phyloP scores from a whole-genome alignment of 176 grass and related monocot genomes.

The Melocanna baccifera region DNA sequence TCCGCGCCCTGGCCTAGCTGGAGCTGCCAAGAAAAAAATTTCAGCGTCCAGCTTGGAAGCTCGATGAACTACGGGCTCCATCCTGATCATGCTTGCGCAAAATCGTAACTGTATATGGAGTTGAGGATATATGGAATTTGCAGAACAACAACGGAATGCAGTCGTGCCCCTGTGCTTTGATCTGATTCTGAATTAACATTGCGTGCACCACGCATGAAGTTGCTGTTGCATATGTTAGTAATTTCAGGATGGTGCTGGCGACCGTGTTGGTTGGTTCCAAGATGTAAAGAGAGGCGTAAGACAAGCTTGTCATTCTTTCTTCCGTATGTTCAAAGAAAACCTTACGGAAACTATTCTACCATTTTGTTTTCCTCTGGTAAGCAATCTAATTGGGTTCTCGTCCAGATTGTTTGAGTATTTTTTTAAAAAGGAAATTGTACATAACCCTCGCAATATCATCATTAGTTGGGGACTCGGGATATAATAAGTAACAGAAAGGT shows the following conservation, averaged over 20 bases:
- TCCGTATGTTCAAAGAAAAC: neutral
- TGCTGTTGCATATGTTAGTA: neutral
- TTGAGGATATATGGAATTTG: constrained; percentile 19
- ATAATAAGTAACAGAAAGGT: neutral
- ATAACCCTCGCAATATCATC: neutral
- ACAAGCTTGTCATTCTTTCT: neutral
- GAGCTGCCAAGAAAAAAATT: neutral
- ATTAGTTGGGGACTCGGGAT: neutral
- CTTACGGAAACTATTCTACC: neutral
- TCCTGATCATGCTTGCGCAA: neutral
- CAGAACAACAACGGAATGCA: neutral
- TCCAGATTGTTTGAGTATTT: neutral
- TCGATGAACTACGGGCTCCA: neutral
- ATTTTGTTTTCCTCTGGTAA: neutral
- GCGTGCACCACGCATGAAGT: neutral
- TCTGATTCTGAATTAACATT: constrained; percentile 16
- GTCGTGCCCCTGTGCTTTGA: constrained; percentile 5
- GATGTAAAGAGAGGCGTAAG: neutral
- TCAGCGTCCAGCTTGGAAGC: neutral
- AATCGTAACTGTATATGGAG: constrained; percentile 17
- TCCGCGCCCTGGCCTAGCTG: neutral
- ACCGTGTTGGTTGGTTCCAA: neutral
- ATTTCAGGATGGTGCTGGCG: neutral
- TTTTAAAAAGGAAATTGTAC: neutral
- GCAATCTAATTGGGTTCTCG: neutral